Evolutionary conservation across 306 rosid genomes (phyloP), one percentile per base, ranked within the genome.

Genomic region (Cucurbita argyrosperma): DNA sequence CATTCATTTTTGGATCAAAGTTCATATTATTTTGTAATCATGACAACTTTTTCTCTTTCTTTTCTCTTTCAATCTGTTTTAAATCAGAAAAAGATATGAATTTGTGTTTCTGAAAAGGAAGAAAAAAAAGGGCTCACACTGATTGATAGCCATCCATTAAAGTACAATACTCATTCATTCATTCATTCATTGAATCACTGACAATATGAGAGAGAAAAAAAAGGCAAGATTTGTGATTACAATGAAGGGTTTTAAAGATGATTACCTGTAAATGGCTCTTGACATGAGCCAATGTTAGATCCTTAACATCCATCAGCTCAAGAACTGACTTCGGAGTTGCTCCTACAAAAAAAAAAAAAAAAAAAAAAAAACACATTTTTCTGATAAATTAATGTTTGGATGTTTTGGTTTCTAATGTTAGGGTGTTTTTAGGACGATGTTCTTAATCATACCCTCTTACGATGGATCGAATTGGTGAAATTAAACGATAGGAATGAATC

Each of bases 301-400:
- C 97, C 85, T 92, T 92, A 64, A 90, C 97, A 87, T 92, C 96
- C 97, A 92, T 92, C 42, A 92, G 95, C 88, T 92, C 97, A 60
- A 92, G 96, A 68, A 92, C 97, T 71, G 96, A 88, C 83, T 92
- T 92, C 58, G 97, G 97, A 7, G 97, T 92, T 1, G 97, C 97
- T 84, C 97, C 97, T 88, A 80, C 73, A 68, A 66, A 61, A 63
- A 8, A 18, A 63, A 23, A 26, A 7, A 68, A 66, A 61, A 63
- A 8, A 18, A 63, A 23, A 26, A 7, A 55, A 56, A 0, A 12
- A 15, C 19, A 23, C 26, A 23, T 45, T 66, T 67, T 38, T 26
- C 30, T 26, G 30, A 26, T 26, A 26, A 26, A 26, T 26, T 30
- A 30, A 30, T 30, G 35, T 15, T 16, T 54, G n/a, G 39, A 8